Evolutionary conservation across 75 land plant genomes (phyloP).

Genomic region (Cupressus sempervirens): DNA sequence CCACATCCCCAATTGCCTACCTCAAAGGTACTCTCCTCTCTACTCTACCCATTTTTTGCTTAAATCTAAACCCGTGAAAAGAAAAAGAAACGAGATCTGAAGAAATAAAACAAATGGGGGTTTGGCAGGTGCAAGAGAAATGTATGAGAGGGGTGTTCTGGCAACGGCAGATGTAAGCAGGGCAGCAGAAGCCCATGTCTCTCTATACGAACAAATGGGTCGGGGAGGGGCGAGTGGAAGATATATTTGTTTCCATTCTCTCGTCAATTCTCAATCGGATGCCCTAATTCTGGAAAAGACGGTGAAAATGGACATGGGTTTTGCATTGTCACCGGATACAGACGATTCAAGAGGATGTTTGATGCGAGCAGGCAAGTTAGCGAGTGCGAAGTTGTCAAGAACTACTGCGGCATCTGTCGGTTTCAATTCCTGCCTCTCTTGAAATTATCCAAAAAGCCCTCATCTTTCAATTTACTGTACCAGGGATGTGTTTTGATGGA

Average conservation of each 20-base stretch:
- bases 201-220: conserved; percentile 41
- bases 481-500: no score
- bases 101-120: no score
- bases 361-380: background rate
- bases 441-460: no score
- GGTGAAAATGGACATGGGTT: conserved; percentile 9
- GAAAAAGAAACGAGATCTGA: no score
- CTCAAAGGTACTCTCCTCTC: conserved; percentile 77
- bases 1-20: conserved; percentile 46
- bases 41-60: no score
- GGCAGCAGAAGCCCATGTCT: conserved; percentile 55
- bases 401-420: background rate
- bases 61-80: no score
- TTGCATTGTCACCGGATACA: background rate
- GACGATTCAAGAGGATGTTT: background rate
- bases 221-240: conserved; percentile 37
- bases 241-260: conserved; percentile 52
- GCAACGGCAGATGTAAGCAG: conserved; percentile 46
- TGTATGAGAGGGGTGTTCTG: conserved; percentile 40
- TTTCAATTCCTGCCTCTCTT: no score
- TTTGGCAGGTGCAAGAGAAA: conserved; percentile 39
- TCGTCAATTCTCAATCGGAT: conserved; percentile 21
- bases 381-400: background rate
- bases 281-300: conserved; percentile 21
- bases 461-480: no score